These are phyloP conservation scores for Pseudevernia furfuracea DNA, from an alignment of 495 filamentous ascomycete genomes.

Conservation along the genomic window DNA sequence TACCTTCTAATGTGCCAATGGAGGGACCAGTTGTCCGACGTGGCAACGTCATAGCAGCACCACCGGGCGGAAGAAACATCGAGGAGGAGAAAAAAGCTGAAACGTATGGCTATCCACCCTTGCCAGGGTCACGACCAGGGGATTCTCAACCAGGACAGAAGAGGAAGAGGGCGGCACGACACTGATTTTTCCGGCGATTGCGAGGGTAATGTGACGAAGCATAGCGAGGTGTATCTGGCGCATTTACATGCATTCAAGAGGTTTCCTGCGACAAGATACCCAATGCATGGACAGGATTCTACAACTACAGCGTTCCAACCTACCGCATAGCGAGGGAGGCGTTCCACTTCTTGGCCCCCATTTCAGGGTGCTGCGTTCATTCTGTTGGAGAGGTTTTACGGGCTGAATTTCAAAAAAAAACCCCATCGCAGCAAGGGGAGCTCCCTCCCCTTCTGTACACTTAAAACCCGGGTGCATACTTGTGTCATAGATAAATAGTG, in stretches of 20 bases:
- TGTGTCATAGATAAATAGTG: not conserved
- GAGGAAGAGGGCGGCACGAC: conserved; percentile 1
- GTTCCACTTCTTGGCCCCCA: not conserved
- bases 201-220: not conserved
- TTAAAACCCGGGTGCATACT: not conserved
- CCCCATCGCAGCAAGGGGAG: not conserved
- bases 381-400: not conserved
- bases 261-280: not conserved
- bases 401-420: not conserved
- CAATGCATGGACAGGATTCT: not conserved
- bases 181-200: not conserved
- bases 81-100: conserved; percentile 18
- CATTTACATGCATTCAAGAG: not conserved
- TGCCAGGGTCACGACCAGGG: conserved; percentile 15
- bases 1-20: conserved; percentile 5
- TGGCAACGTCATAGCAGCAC: conserved; percentile 14
- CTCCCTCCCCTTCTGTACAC: not conserved
- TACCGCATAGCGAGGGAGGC: conserved; percentile 1
- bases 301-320: not conserved
- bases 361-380: not conserved
- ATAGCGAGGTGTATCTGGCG: conserved; percentile 3
- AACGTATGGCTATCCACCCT: conserved; percentile 23
- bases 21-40: not conserved
- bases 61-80: conserved; percentile 4
- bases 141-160: not conserved